Evolutionary conservation across 2,329 filamentous ascomycete species (phyloP), one percentile per base, ranked within the genome.

Genomic region (Alternaria ethzedia): DNA sequence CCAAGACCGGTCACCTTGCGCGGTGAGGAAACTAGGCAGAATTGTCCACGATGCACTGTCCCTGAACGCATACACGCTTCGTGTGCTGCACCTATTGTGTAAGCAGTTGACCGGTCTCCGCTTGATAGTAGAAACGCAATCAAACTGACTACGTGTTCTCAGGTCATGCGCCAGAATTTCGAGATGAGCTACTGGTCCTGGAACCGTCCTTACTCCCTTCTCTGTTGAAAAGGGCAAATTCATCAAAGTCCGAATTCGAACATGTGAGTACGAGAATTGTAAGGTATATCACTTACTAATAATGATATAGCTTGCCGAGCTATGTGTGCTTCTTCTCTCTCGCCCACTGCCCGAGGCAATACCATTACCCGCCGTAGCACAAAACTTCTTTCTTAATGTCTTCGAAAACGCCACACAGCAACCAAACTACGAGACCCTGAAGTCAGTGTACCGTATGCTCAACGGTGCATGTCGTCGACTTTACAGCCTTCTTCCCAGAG

Each of bases 21-120:
- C 84, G 54, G 74, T 87, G 49, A 75, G 78, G 11, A 73, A 77
- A 21, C 75, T 89, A 45, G 75, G 72, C 13, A 65, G 65, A n/a
- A 67, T 76, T 17, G 67, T 87, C n/a, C 72, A 85, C 28, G 82
- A 86, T 62, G 84, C 83, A 25, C 74, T 88, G 36, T 81, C 84
- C 32, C 80, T 83, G 49, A 87, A 85, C 76, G 79, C 83, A 5
- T 84, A 85, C 63, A 82, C 85, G 6, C 69, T 88, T 59, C 77
- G 81, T 28, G 78, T 88, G 26, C 73, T 89, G 43, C 75, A 81
- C n/a, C 74, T 69, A 41, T 81, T 89, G 28, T 82, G 85, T 87
- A 79, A 45, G 61, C 57, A 49, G 47, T 60, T 50, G 56, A 43
- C 20, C 36, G 51, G 26, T 54, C 54, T 44, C 61, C 13, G 36